Percentiles rank a stretch among this genome's conserved stretches.
Conservation (phyloP, 2,329 filamentous ascomycete species). For the Xylaria sp. region DNA sequence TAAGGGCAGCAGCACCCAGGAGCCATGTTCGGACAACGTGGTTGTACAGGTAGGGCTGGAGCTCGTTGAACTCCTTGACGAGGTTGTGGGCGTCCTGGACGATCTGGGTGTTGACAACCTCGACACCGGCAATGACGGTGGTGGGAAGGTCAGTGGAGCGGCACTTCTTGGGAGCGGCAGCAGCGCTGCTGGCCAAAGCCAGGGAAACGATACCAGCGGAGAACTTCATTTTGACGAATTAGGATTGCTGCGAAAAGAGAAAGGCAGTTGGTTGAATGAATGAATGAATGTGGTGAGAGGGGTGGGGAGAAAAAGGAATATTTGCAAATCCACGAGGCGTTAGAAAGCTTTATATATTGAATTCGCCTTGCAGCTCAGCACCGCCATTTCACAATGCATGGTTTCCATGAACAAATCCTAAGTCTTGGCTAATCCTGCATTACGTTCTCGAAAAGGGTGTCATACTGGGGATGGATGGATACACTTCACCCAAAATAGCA, state of each 20-base stretch:
- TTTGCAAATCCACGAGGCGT: slow-evolving; percentile 5
- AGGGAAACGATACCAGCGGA: slow-evolving; percentile 28
- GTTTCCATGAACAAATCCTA: slow-evolving; percentile 8
- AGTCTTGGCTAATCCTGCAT: slow-evolving; percentile 20
- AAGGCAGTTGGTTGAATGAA: slow-evolving; percentile 12
- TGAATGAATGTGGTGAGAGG: slow-evolving; percentile 32
- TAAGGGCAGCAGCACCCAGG: slow-evolving; percentile 37
- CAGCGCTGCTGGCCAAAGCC: slow-evolving; percentile 28
- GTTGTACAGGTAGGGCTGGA: slow-evolving; percentile 41
- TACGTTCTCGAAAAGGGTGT: slow-evolving; percentile 16
- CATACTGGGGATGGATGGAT: slow-evolving; percentile 17
- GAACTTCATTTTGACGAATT: slow-evolving; percentile 39
- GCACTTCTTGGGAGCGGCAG: slow-evolving; percentile 26
- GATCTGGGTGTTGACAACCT: slow-evolving; percentile 38
- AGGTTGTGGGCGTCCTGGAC: slow-evolving; percentile 35
- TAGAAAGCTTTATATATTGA: slow-evolving; percentile 31
- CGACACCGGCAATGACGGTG: slow-evolving; percentile 38
- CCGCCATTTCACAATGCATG: not conserved
- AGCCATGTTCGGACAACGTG: slow-evolving; percentile 40
- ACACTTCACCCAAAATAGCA: slow-evolving; percentile 33
- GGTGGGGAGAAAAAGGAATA: slow-evolving; percentile 23
- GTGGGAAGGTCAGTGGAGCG: slow-evolving; percentile 26
- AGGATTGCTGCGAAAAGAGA: slow-evolving; percentile 12
- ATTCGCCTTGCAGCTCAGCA: slow-evolving; percentile 27
- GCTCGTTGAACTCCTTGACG: slow-evolving; percentile 33